Evolutionary conservation across 305 asterid genomes (phyloP), one percentile per base, ranked within the genome.

Genomic region (Solanum hybrid): DNA sequence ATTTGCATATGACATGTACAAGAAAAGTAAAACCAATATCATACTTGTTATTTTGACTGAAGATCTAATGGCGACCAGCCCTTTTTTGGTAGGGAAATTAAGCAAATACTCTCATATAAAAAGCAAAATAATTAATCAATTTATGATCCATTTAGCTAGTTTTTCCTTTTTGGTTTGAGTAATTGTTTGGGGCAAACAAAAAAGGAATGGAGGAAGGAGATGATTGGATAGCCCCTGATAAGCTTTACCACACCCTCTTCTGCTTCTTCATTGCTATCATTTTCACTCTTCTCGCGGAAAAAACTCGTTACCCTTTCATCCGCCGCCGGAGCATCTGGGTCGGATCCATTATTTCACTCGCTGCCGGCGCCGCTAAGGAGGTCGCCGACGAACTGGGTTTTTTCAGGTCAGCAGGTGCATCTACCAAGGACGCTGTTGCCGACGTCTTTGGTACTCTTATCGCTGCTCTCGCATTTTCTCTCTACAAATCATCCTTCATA

Each of bases 331-430:
- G 94, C 91, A 92, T 94, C 89, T 94, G 94, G 98, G 84, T 97
- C 90, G 98, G 98, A 87, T 96, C 96, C 90, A 51, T 95, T 32
- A 27, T 93, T 37, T 94, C 98, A 7, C 93, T 95, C 3, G 80
- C 92, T 35, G 94, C 95, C 89, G 99, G 99, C 88, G 97, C 94
- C 86, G 97, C 95, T 80, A 97, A 96, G 90, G 99, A 97, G 93
- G 90, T 93, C 79, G 98, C 97, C 80, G 99, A 97, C 88, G 97
- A 97, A 88, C 79, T 96, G 7, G 99, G 99, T 0, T 94, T 89
- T 90, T 96, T 97, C 91, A 91, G 90, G 85, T 97, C 99, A 76
- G 92, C 99, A 81, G 99, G 98, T 17, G 99, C 96, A 3, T 97
- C 99, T 34, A 26, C 91, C 69, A 97, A 95, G 92, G 99, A 97